Evolutionary conservation across 2,329 filamentous ascomycete genomes (phyloP), one percentile per base, ranked within the genome.

Genomic region (Aurifilum marmelostoma): DNA sequence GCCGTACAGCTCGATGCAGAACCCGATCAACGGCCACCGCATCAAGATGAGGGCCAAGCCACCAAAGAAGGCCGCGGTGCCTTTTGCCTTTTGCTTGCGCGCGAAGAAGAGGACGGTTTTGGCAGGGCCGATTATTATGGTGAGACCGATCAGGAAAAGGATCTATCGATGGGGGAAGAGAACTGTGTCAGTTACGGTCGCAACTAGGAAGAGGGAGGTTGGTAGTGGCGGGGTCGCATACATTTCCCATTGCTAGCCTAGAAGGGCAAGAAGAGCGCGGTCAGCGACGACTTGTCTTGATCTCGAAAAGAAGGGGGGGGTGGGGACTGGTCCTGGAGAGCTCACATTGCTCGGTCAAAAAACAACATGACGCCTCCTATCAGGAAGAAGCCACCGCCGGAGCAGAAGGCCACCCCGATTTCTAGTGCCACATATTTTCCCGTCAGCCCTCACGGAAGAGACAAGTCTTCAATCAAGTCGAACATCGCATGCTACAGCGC

Each of bases 191-290:
- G 24, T n/a, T 65, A 47, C 71, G 24, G 52, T 68, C 65, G 66
- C 66, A 67, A 66, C n/a, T n/a, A n/a, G 27, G 56, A 63, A 12
- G 18, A 37, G 12, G 9, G 1, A 27, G 18, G 56, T 34, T 12
- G 54, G 39, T 4, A 39, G 4, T 39, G 43, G 47, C 52, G 67
- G 67, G 58, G 16, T 39, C 56, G 72, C 84, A 76, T 87, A 95
- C 92, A 78, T 98, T 98, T 83, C 96, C 96, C 96, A 98, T 98
- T 74, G 95, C 95, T 68, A 99, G 89, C 89, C 92, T 96, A 73
- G 56, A 41, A 59, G 63, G 41, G 73, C 16, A 21, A 62, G 63
- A 41, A 6, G 37, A 47, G 34, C 59, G 63, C 37, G 34, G 65
- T 64, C 16, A 71, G 61, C 65, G 41, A 59, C 5, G 24, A 6